Percentiles rank a stretch among this genome's conserved stretches.
These are phyloP conservation scores for Penicillium coprophilum DNA, from an alignment of 495 filamentous ascomycete genomes.

Conservation along the genomic window DNA sequence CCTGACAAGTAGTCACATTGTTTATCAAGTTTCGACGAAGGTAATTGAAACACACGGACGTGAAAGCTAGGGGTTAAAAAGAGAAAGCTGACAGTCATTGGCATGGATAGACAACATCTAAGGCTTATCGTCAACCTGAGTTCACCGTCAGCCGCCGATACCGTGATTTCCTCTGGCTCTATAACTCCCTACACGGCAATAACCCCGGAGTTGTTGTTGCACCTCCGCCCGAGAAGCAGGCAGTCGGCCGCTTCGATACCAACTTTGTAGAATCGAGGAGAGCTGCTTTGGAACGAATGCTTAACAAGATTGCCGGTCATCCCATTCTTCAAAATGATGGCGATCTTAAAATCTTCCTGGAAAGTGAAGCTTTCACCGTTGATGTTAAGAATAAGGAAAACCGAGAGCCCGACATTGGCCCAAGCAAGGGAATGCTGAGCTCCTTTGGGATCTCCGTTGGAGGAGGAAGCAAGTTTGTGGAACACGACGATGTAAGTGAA, in stretches of 20 bases:
- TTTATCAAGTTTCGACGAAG: slow-evolving; percentile 92
- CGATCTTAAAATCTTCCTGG: slow-evolving; percentile 93
- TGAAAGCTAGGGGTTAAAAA: slow-evolving; percentile 2
- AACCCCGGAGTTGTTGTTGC: slow-evolving; percentile 95
- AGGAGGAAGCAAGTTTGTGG: slow-evolving; percentile 80
- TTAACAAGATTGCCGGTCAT: slow-evolving; percentile 91
- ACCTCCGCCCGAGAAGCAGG: slow-evolving; percentile 96
- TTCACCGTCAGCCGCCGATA: slow-evolving; percentile 92
- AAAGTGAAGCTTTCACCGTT: slow-evolving; percentile 91
- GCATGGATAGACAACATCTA: slow-evolving; percentile 76
- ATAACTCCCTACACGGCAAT: slow-evolving; percentile 87
- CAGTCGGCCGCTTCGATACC: slow-evolving; percentile 91
- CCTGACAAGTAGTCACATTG: slow-evolving; percentile 93
- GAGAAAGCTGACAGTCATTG: slow-evolving; percentile 18
- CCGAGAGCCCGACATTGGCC: slow-evolving; percentile 77
- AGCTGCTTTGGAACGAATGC: slow-evolving; percentile 90
- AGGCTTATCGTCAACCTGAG: slow-evolving; percentile 86
- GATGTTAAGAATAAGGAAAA: slow-evolving; percentile 98
- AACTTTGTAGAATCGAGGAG: slow-evolving; percentile 94
- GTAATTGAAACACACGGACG: slow-evolving; percentile 44
- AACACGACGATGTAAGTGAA: slow-evolving; percentile 87
- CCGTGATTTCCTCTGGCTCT: slow-evolving; percentile 96
- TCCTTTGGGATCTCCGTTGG: slow-evolving; percentile 77
- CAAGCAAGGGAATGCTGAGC: slow-evolving; percentile 91
- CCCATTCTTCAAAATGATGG: slow-evolving; percentile 89